Evolutionary conservation across 2,329 filamentous ascomycete species (phyloP), one percentile per base, ranked within the genome.

Genomic region (Helicocarpus griseus): DNA sequence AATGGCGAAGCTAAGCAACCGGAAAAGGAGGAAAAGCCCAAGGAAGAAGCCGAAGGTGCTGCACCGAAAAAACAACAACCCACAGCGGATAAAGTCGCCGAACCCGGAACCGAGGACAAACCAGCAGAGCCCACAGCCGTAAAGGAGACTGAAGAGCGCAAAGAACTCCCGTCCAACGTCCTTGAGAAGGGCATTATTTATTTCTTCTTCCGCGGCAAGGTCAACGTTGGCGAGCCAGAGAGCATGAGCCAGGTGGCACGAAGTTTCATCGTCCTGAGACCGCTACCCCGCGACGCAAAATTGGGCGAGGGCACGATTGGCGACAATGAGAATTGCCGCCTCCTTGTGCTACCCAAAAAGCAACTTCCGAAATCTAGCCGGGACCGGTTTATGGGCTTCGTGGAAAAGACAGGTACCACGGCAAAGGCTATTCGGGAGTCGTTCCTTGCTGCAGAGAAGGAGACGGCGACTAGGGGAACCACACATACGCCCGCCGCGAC

Each of bases 111-210:
- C 29, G 26, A 53, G 14, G 52, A 57, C 41, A 43, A 52, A 40
- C 26, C 14, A 11, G 17, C 49, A 14, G 50, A 48, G 40, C 40
- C 43, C 14, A 61, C 65, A 19, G 74, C 77, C 1, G 66, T 81
- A 4, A 69, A 73, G 53, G 69, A 76, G 47, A 75, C 77, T 2
- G 66, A 73, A 17, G 64, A 76, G 39, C 74, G 76, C 59, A 67
- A 76, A 41, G 67, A 72, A 2, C 67, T 77, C 36, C 74, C 81
- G 1, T 79, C 77, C 5, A 82, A 74, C 53, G 81, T 95, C 22
- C 75, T 94, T 2, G 89, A 96, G 63, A 95, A 93, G 62, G 89
- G 89, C 3, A 79, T 93, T 59, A 83, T 95, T 58, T 95, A 95
- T 74, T 95, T 95, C 76, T 94, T 95, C 73, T 85, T 86, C 61